Percentiles rank a stretch among this genome's conserved stretches.
These are phyloP conservation scores for Lithohypha guttulata DNA, from an alignment of 2,329 filamentous ascomycete genomes.

Conservation along the genomic window DNA sequence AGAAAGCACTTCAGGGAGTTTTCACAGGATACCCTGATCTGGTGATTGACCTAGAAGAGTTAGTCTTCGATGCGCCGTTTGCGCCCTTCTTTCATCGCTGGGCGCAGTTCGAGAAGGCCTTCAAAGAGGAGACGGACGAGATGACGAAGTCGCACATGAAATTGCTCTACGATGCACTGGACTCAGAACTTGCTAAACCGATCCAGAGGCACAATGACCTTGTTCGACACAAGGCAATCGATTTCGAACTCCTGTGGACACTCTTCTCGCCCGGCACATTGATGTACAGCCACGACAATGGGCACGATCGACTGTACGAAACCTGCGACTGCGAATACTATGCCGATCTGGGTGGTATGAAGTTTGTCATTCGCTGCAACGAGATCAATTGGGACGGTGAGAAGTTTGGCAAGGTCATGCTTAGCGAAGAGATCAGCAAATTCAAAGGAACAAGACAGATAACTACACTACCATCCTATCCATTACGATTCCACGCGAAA, in stretches of 20 bases:
- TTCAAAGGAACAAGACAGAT: constrained; percentile 12
- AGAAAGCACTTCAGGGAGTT: constrained; percentile 44
- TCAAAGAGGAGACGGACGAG: constrained; percentile 4
- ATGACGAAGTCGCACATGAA: constrained; percentile 9
- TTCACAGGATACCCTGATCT: constrained; percentile 51
- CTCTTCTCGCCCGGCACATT: constrained; percentile 11
- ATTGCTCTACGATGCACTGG: constrained; percentile 9
- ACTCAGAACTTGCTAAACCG: constrained; percentile 5
- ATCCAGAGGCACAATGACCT: constrained; percentile 7
- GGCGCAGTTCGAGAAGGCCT: constrained; percentile 32
- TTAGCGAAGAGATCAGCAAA: constrained; percentile 9
- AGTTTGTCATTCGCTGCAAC: constrained; percentile 6
- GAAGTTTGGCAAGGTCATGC: constrained; percentile 7
- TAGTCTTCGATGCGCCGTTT: constrained; percentile 53
- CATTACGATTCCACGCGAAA: constrained; percentile 7
- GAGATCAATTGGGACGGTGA: constrained; percentile 11
- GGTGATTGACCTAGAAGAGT: constrained; percentile 46
- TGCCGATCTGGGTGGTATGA: constrained; percentile 7
- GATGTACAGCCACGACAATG: constrained; percentile 12
- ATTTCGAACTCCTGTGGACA: constrained; percentile 14
- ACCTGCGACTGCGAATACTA: constrained; percentile 8
- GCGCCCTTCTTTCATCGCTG: constrained; percentile 57
- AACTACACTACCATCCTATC: constrained; percentile 9
- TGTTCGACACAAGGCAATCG: constrained; percentile 9
- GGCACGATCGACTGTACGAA: constrained; percentile 5